These are phyloP conservation scores for Suillus decipiens DNA, from an alignment of 768 basidiomycete species.

Conservation along the genomic window DNA sequence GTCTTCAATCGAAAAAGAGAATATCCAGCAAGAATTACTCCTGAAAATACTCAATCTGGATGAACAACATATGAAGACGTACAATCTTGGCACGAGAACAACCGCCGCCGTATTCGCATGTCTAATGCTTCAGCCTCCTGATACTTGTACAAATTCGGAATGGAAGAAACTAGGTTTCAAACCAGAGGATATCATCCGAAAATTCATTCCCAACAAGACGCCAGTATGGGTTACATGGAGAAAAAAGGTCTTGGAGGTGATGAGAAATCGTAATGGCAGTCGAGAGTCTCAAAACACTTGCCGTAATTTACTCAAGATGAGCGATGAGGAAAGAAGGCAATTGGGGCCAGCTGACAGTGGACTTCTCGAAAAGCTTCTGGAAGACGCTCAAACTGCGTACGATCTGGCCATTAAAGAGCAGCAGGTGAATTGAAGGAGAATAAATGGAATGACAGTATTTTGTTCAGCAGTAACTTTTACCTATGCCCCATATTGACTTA, in stretches of 20 bases:
- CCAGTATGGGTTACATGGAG: slow-evolving; percentile 9
- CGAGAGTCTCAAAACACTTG: neutral
- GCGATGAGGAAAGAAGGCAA: neutral
- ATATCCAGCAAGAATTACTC: slow-evolving; percentile 23
- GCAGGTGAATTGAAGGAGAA: too few relatives aligned
- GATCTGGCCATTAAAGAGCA: neutral
- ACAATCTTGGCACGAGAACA: slow-evolving; percentile 11
- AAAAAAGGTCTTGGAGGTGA: neutral
- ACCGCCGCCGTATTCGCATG: slow-evolving; percentile 10
- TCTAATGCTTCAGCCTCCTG: slow-evolving; percentile 7
- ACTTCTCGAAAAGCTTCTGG: neutral
- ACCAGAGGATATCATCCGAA: slow-evolving; percentile 4
- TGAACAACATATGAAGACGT: slow-evolving; percentile 7
- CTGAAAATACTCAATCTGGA: neutral
- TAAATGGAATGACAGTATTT: too few relatives aligned
- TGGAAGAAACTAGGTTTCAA: neutral
- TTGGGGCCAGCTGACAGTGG: neutral
- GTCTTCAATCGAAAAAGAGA: slow-evolving; percentile 32
- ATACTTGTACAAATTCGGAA: neutral
- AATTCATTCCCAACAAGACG: slow-evolving; percentile 14
- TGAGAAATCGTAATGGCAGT: neutral
- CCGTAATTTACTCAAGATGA: neutral
- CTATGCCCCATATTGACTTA: neutral
- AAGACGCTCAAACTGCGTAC: neutral
- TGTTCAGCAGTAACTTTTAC: neutral